Evolutionary conservation across 495 filamentous ascomycete species (phyloP).

Genomic region (Podospora australis): DNA sequence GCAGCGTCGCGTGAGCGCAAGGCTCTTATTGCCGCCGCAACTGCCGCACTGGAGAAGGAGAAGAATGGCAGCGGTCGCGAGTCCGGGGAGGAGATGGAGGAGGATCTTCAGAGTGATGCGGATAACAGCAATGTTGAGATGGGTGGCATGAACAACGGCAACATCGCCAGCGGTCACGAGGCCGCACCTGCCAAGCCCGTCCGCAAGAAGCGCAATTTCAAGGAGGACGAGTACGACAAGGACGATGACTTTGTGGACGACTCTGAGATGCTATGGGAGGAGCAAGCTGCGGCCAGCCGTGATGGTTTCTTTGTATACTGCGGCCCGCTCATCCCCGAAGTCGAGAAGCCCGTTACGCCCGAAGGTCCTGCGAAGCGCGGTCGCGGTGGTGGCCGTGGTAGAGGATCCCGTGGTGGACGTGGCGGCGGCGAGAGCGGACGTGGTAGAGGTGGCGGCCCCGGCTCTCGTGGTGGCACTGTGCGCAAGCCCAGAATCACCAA

Average conservation of each 20-base stretch:
- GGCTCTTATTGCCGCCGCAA: slow-evolving; percentile 74
- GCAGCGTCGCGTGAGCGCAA: slow-evolving; percentile 77
- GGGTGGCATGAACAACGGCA: slow-evolving; percentile 28
- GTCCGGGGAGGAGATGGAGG: slow-evolving; percentile 67
- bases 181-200: slow-evolving; percentile 55
- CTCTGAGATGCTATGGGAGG: slow-evolving; percentile 91
- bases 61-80: slow-evolving; percentile 65
- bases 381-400: slow-evolving; percentile 55
- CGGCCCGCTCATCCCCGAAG: slow-evolving; percentile 77
- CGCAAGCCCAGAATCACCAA: slow-evolving; percentile 80
- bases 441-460: slow-evolving; percentile 59
- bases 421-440: slow-evolving; percentile 29
- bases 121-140: slow-evolving; percentile 69
- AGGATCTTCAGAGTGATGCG: slow-evolving; percentile 56
- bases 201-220: slow-evolving; percentile 69
- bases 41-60: slow-evolving; percentile 74
- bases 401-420: slow-evolving; percentile 52
- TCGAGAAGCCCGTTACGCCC: slow-evolving; percentile 71
- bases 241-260: slow-evolving; percentile 98
- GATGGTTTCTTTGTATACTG: slow-evolving; percentile 90
- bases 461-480: slow-evolving; percentile 69
- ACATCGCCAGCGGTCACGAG: slow-evolving; percentile 42
- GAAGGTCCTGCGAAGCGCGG: slow-evolving; percentile 74
- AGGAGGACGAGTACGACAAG: slow-evolving; percentile 92
- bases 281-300: slow-evolving; percentile 85